Percentiles rank a stretch among this genome's conserved stretches.
phyloP scores from a whole-genome alignment of 805 yeast species.

The Wickerhamiella parazyma region DNA sequence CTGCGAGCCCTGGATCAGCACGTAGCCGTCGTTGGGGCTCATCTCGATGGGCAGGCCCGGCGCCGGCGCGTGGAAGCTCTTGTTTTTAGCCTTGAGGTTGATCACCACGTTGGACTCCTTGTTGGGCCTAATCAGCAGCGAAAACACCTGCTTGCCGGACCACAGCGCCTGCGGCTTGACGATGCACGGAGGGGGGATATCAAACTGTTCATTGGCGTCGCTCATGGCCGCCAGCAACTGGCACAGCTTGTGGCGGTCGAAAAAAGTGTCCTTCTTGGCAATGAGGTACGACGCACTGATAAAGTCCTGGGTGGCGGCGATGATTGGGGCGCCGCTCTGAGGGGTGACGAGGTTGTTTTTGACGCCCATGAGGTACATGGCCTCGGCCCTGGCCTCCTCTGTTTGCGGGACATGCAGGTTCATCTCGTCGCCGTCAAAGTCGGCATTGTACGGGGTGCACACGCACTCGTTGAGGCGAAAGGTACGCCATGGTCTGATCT shows the following conservation, averaged over 20 bases:
- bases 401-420: constrained; percentile 97
- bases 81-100: constrained; percentile 88
- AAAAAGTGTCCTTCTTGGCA: constrained; percentile 86
- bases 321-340: constrained; percentile 95
- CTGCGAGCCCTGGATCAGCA: constrained; percentile 77
- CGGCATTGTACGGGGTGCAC: constrained; percentile 98
- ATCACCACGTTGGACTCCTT: constrained; percentile 61
- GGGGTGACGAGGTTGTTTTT: constrained; percentile 91
- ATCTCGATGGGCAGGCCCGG: constrained; percentile 69
- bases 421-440: constrained; percentile 99
- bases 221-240: constrained; percentile 91
- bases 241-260: constrained; percentile 69
- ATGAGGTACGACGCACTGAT: constrained; percentile 91
- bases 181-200: constrained; percentile 89
- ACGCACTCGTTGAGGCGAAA: constrained; percentile 96
- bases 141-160: constrained; percentile 96
- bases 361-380: constrained; percentile 97
- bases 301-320: constrained; percentile 99
- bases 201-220: constrained; percentile 77
- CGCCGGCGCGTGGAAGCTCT: constrained; percentile 70
- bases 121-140: constrained; percentile 76
- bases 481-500: constrained; percentile 95
- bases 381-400: constrained; percentile 97
- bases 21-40: constrained; percentile 96
- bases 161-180: constrained; percentile 79